Conservation (phyloP, 2,329 filamentous ascomycete species). For the Paraconiothyrium brasiliense region DNA sequence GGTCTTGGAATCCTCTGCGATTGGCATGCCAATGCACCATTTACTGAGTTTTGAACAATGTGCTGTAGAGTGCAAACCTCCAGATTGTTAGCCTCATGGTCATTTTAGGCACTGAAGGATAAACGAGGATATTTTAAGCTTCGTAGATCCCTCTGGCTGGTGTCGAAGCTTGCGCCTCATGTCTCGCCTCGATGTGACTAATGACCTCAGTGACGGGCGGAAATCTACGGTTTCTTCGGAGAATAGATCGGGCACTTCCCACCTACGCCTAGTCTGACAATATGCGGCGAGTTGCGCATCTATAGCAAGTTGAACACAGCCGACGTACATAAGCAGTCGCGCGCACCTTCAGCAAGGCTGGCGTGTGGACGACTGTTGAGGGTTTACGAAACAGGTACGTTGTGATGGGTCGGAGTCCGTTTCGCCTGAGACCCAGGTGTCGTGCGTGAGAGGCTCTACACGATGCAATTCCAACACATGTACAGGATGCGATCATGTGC, state of each 20-base stretch:
- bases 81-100: not conserved
- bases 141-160: not conserved
- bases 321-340: not conserved
- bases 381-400: slow-evolving; percentile 4
- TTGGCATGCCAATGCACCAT: not conserved
- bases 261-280: slow-evolving; percentile 4
- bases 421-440: slow-evolving; percentile 7
- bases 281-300: not conserved
- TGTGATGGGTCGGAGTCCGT: slow-evolving; percentile 19
- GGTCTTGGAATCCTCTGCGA: not conserved
- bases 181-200: not conserved
- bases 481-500: not conserved
- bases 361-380: not conserved
- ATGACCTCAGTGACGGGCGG: not conserved
- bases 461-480: not conserved
- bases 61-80: not conserved
- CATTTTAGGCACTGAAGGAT: no score
- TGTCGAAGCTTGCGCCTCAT: slow-evolving; percentile 7
- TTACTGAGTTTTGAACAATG: not conserved
- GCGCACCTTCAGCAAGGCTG: slow-evolving; percentile 1
- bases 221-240: not conserved
- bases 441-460: no score
- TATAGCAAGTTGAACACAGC: not conserved
- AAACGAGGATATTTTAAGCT: slow-evolving; percentile 3
- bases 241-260: not conserved